Evolutionary conservation across 2,329 filamentous ascomycete species (phyloP).

Genomic region (Aspergillus fumigatus): DNA sequence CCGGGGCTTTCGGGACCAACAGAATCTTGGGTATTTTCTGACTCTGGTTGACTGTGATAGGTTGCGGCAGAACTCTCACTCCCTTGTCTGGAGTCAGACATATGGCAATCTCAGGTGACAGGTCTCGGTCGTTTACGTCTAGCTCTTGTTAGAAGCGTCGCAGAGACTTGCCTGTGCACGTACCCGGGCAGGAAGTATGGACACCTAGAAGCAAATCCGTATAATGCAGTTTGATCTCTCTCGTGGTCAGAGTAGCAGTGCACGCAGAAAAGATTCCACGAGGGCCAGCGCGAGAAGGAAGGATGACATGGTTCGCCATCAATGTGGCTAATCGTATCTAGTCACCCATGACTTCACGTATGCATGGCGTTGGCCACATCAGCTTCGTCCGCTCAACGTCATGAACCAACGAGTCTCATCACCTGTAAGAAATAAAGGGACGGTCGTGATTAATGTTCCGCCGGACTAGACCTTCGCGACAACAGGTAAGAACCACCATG

Average conservation of each 20-base stretch:
- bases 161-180: neutral
- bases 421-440: neutral
- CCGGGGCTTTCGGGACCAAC: neutral
- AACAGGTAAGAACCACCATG: neutral
- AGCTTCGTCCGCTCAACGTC: neutral
- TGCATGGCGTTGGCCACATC: neutral
- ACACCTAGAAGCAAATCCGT: too few species aligned
- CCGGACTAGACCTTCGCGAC: neutral
- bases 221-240: neutral
- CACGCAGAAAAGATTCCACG: neutral
- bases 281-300: neutral
- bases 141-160: neutral
- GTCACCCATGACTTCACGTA: neutral
- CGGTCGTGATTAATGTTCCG: neutral
- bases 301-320: neutral
- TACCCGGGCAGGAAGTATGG: neutral
- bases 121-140: neutral
- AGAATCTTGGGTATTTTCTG: neutral
- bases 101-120: neutral
- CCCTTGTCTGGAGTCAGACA: neutral
- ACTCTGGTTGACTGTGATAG: constrained; percentile 3
- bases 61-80: constrained; percentile 8
- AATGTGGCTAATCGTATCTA: neutral
- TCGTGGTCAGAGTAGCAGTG: neutral
- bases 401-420: neutral